Conservation (phyloP, 1,284 basidiomycete species). For the Tylopilus sp. region DNA sequence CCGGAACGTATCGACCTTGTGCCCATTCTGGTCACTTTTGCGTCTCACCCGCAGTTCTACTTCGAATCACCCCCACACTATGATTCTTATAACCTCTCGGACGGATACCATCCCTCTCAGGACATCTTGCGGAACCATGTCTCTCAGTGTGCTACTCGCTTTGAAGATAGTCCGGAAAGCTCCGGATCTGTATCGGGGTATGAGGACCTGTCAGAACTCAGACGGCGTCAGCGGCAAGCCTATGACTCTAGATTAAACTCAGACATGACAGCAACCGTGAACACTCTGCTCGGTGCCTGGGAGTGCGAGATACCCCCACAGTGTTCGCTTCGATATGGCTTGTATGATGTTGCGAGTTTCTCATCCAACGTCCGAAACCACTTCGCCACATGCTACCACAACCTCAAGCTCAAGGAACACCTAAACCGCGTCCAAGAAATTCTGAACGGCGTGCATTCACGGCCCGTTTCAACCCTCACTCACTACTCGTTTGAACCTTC, state of each 20-base stretch:
- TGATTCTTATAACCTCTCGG: constrained; percentile 17
- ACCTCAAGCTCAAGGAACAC: constrained; percentile 4
- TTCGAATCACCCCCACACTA: constrained; percentile 18
- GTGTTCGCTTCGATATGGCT: constrained; percentile 7
- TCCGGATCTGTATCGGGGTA: not conserved
- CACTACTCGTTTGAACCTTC: not conserved
- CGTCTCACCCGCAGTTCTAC: constrained; percentile 18
- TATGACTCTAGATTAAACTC: constrained; percentile 13
- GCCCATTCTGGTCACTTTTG: constrained; percentile 23
- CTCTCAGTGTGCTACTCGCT: constrained; percentile 7
- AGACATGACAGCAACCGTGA: not conserved
- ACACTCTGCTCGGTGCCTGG: no score
- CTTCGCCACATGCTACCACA: constrained; percentile 15
- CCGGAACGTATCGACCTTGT: constrained; percentile 15
- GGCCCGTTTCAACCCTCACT: not conserved
- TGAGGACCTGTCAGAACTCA: constrained; percentile 12
- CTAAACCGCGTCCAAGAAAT: constrained; percentile 21
- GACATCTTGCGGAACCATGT: constrained; percentile 12
- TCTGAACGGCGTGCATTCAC: constrained; percentile 2
- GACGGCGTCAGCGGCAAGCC: constrained; percentile 7
- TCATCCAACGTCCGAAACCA: not conserved
- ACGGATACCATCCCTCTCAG: constrained; percentile 20
- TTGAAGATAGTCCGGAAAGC: constrained; percentile 26
- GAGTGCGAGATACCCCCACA: constrained; percentile 2
- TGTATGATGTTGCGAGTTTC: constrained; percentile 15